Conservation (phyloP, 2,329 filamentous ascomycete genomes). For the Alternaria tenuissima region DNA sequence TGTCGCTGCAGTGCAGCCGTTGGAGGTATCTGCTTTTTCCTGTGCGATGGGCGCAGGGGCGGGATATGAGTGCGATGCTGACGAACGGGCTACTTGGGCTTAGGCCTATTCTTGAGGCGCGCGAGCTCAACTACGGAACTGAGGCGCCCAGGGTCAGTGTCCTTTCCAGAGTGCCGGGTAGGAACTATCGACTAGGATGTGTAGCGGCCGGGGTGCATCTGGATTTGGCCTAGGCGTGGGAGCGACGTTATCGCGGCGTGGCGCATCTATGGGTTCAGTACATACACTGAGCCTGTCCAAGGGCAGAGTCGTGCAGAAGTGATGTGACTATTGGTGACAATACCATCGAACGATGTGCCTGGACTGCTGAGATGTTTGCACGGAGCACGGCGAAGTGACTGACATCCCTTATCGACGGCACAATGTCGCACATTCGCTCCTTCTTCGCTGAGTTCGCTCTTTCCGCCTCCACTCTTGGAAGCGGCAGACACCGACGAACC, state of each 20-base stretch:
- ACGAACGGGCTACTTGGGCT: slow-evolving; percentile 18
- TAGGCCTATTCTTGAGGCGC: slow-evolving; percentile 22
- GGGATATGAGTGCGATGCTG: slow-evolving; percentile 18
- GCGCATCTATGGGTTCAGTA: slow-evolving; percentile 4
- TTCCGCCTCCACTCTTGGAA: slow-evolving; percentile 7
- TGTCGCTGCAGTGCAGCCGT: slow-evolving; percentile 25
- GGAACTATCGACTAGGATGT: slow-evolving; percentile 5
- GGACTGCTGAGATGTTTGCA: neutral
- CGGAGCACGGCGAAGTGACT: neutral
- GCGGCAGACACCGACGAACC: slow-evolving; percentile 4
- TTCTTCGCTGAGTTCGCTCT: slow-evolving; percentile 7
- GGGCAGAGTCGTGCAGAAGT: neutral
- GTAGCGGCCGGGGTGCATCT: slow-evolving; percentile 11
- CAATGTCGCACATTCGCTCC: slow-evolving; percentile 3
- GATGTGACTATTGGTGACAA: neutral
- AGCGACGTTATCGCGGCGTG: slow-evolving; percentile 18
- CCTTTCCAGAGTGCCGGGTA: slow-evolving; percentile 20
- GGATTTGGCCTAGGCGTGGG: slow-evolving; percentile 15
- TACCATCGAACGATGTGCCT: neutral
- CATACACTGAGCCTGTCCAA: neutral
- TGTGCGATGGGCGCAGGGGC: slow-evolving; percentile 5
- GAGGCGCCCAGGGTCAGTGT: slow-evolving; percentile 17
- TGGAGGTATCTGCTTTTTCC: slow-evolving; percentile 9
- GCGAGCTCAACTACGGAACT: slow-evolving; percentile 14
- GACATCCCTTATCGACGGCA: neutral